These are phyloP conservation scores for Linum lewisii DNA, from an alignment of 345 rosid genomes.

Conservation along the genomic window DNA sequence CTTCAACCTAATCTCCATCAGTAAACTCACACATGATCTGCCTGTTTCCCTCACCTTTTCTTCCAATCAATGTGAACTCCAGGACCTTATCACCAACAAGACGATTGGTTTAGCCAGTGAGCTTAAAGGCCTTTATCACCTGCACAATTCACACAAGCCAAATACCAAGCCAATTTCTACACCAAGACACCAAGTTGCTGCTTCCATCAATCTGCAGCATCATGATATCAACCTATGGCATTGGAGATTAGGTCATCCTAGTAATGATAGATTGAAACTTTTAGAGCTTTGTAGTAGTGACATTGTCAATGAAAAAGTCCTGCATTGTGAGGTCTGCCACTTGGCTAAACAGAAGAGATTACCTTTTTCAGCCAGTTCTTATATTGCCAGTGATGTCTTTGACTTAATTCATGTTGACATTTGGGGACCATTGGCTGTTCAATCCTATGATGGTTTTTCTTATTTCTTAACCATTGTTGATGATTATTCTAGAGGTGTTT, in stretches of 20 bases:
- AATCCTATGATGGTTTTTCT: neutral
- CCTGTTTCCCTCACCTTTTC: no score
- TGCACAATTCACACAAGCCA: neutral
- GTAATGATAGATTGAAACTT: neutral
- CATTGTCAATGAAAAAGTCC: neutral
- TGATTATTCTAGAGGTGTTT: neutral
- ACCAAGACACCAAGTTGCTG: neutral
- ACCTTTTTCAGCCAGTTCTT: neutral
- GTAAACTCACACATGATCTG: no score
- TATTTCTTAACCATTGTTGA: neutral
- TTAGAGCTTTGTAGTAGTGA: neutral
- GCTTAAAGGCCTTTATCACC: neutral
- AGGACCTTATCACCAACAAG: neutral
- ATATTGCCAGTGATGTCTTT: neutral
- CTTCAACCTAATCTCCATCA: no score
- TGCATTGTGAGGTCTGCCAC: no score
- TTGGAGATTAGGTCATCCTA: neutral
- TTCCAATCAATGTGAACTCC: neutral
- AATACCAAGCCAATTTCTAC: neutral
- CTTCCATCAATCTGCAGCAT: neutral
- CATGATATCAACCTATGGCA: neutral
- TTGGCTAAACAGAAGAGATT: neutral
- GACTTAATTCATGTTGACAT: neutral
- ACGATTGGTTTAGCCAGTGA: neutral
- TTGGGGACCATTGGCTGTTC: neutral